phyloP scores from a whole-genome alignment of 2,329 filamentous ascomycete species.

The Cordyceps fumosorosea region DNA sequence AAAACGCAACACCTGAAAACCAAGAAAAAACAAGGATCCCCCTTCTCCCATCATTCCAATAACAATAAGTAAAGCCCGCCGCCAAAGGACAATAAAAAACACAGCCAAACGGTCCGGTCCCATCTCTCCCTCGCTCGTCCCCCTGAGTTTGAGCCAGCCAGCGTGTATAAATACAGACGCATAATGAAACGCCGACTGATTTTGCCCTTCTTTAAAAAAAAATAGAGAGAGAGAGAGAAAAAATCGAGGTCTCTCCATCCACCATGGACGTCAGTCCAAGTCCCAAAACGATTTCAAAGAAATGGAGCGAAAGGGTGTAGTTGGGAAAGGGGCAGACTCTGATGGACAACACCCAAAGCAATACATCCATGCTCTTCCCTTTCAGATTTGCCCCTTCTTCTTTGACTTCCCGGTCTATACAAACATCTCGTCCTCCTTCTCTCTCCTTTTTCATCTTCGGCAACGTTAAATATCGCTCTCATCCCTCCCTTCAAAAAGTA shows the following conservation, averaged over 20 bases:
- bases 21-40: background rate
- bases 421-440: background rate
- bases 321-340: background rate
- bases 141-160: background rate
- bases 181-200: background rate
- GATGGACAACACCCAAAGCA: background rate
- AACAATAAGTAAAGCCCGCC: background rate
- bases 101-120: background rate
- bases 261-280: background rate
- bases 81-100: background rate
- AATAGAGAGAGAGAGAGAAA: background rate
- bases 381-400: background rate
- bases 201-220: background rate
- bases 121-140: background rate
- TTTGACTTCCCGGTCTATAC: background rate
- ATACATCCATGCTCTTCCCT: conserved; percentile 2
- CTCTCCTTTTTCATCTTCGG: background rate
- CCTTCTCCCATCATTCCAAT: background rate
- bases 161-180: background rate
- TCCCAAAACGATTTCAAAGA: background rate
- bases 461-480: background rate
- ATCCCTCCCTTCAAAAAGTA: too few relatives aligned
- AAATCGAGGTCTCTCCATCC: background rate
- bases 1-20: background rate
- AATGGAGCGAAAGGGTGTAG: background rate